Conservation (phyloP, 139 green algal genomes). For the Chlorella sp. region DNA sequence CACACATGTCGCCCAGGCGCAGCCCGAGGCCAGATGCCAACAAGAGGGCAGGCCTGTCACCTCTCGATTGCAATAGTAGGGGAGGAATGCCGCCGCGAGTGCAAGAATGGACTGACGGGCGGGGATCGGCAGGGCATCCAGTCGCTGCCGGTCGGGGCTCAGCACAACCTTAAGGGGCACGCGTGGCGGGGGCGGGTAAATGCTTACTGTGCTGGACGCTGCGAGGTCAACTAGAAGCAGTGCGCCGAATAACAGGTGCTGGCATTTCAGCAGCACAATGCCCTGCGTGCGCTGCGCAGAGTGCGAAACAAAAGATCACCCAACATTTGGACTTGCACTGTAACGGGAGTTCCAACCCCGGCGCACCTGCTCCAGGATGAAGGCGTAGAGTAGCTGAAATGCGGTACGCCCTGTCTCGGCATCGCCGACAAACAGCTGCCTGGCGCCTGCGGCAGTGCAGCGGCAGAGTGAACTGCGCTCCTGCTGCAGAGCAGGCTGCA, state of each 20-base stretch:
- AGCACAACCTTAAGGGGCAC: slow-evolving; percentile 43
- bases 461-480: background rate
- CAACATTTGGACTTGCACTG: no score
- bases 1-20: no score
- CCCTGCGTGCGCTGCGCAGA: no score
- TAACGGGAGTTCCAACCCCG: no score
- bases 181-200: no score
- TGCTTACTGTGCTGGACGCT: no score
- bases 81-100: slow-evolving; percentile 69
- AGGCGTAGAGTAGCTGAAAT: slow-evolving; percentile 78
- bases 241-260: no score
- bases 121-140: slow-evolving; percentile 59
- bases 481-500: background rate
- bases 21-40: no score
- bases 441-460: slow-evolving; percentile 40
- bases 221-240: no score
- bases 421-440: slow-evolving; percentile 86
- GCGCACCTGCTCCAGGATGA: slow-evolving; percentile 41
- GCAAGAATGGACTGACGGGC: slow-evolving; percentile 55
- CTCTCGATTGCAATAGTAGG: slow-evolving; percentile 68
- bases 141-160: background rate
- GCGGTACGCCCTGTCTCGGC: slow-evolving; percentile 60
- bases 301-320: no score
- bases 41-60: background rate
- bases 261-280: no score